Percentiles rank a stretch among this genome's conserved stretches.
phyloP scores from a whole-genome alignment of 2,329 filamentous ascomycete genomes.

The Alternaria tenuissima region DNA sequence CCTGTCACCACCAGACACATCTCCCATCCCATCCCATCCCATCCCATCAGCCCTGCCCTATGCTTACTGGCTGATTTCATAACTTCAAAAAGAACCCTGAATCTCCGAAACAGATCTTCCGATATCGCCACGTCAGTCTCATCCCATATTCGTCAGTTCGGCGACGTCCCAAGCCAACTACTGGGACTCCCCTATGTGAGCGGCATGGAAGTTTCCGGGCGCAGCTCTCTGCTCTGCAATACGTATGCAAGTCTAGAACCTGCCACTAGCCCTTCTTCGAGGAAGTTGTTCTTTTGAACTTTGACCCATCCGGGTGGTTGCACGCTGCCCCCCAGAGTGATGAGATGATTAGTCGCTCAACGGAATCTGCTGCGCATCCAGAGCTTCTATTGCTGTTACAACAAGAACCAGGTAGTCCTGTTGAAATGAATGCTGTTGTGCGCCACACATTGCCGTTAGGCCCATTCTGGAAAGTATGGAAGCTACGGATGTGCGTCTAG shows the following conservation, averaged over 20 bases:
- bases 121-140: background rate
- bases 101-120: accelerated
- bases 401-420: background rate
- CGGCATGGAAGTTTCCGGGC: background rate
- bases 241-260: background rate
- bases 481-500: background rate
- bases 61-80: background rate
- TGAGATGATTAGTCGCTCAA: background rate
- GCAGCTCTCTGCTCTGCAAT: background rate
- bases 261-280: background rate
- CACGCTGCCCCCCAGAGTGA: background rate
- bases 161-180: background rate
- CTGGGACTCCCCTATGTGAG: accelerated
- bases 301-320: background rate
- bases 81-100: background rate
- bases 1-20: background rate
- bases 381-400: background rate
- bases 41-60: background rate
- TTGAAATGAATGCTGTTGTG: background rate
- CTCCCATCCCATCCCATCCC: background rate
- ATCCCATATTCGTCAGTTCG: too few species aligned
- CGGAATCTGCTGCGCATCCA: background rate
- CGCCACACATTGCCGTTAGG: background rate
- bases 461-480: background rate
- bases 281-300: background rate